Base-by-base conservation (phyloP, 148 eudicot species). In the Rhododendron ovatum region DNA sequence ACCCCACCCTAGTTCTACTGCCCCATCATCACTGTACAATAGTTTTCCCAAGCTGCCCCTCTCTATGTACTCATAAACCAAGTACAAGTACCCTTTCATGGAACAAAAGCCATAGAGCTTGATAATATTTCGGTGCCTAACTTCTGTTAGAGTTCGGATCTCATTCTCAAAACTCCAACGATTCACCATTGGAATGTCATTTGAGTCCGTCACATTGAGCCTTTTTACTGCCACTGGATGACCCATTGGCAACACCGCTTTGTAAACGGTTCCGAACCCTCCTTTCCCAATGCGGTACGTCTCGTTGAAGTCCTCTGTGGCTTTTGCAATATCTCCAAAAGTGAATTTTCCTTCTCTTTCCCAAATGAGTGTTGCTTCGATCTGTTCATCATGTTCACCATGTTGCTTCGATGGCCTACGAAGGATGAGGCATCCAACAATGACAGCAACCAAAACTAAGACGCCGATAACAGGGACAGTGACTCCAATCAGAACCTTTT, bases 21-120 rank as follows among this genome's bases (percentile, higher is more conserved):
- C 89, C 73, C 88, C 91, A n/a, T 82, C 90, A 50, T 90, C 87
- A 77, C 90, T 78, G 37, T 90, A 88, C 78, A 96, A 53, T 57
- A 93, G 87, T 18, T 90, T 92, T 26, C 93, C 93, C 87, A 96
- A 89, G 83, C 96, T 96, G 7, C 98, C 98, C 50, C 91, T 88
- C 87, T 92, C 95, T 26, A 96, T 65, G 71, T 91, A 93, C 80
- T 96, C 98, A 83, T 96, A 96, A 37, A 92, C 98, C 91, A 96
- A 89, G 86, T 91, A 94, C 94, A 92, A 84, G 17, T 87, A 77
- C 7, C 91, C 91, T 57, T 65, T 81, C 73, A 75, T 90, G 18
- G 96, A 91, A 55, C 95, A 94, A 74, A 86, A 96, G 24, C 98
- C 98, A 33, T 89, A 86, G 3, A 96, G 88, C 88, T 93, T 96